Conservation (phyloP, 257 asterid genomes). For the Leonotis leonurus region DNA sequence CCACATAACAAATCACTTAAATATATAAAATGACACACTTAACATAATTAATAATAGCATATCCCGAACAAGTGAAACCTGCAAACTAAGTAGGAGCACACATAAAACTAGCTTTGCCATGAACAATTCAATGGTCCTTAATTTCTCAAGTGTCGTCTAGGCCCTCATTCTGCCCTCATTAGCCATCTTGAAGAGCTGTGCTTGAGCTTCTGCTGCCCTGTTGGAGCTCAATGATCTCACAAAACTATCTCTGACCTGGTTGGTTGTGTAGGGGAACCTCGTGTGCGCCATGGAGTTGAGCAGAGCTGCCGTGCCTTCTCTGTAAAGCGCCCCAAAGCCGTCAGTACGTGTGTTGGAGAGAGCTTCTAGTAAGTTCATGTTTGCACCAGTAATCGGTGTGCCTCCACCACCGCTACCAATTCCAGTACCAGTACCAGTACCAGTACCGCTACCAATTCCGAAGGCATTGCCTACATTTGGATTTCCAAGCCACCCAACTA, state of each 20-base stretch:
- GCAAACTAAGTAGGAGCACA: too few species aligned
- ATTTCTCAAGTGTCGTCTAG: too few species aligned
- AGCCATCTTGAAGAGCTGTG: constrained; percentile 68
- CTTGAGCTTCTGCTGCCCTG: constrained; percentile 77
- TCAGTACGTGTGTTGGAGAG: constrained; percentile 60
- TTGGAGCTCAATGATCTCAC: constrained; percentile 54
- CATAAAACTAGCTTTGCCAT: too few species aligned
- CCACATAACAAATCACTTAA: too few species aligned
- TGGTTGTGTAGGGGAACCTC: constrained; percentile 60
- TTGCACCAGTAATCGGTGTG: constrained; percentile 43
- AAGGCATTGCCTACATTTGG: constrained; percentile 40
- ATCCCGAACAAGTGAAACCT: too few species aligned
- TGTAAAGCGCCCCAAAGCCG: constrained; percentile 72
- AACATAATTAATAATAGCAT: too few species aligned
- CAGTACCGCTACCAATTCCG: constrained; percentile 16
- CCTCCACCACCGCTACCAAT: constrained; percentile 19
- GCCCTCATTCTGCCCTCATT: constrained; percentile 59
- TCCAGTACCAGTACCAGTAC: constrained; percentile 22
- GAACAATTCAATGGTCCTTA: too few species aligned
- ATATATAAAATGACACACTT: too few species aligned
- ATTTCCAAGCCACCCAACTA: constrained; percentile 45
- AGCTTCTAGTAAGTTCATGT: constrained; percentile 56
- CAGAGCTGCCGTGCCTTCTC: constrained; percentile 90
- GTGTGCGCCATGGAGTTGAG: constrained; percentile 72
- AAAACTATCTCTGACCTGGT: constrained; percentile 65